phyloP scores from a whole-genome alignment of 1,284 basidiomycete species.

The Rhodotorula sp. region DNA sequence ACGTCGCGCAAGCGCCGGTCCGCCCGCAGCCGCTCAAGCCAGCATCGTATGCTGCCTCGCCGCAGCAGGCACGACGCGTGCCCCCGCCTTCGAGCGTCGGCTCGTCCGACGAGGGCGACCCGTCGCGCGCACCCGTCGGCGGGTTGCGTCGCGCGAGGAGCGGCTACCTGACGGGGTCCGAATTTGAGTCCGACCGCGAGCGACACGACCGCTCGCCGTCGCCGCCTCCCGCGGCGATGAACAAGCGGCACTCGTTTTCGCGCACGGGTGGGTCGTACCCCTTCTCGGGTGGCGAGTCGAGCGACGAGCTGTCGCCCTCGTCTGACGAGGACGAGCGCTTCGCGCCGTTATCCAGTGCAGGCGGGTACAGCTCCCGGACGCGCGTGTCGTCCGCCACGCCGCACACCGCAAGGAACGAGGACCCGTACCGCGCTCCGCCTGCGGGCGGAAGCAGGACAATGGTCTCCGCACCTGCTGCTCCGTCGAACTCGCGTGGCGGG shows the following conservation, averaged over 20 bases:
- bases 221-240: not conserved
- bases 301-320: not conserved
- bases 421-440: not conserved
- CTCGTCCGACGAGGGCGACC: slow-evolving; percentile 13
- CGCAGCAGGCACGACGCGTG: not conserved
- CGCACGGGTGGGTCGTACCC: slow-evolving; percentile 4
- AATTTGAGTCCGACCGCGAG: not conserved
- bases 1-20: not conserved
- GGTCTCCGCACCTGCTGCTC: not conserved
- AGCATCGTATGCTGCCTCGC: not conserved
- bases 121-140: not conserved
- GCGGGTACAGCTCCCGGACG: not conserved
- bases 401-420: too few relatives aligned
- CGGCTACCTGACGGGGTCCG: not conserved
- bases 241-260: slow-evolving; percentile 7
- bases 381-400: not conserved
- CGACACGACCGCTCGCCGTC: not conserved
- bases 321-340: not conserved
- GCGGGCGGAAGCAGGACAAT: not conserved
- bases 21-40: slow-evolving; percentile 22
- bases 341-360: not conserved
- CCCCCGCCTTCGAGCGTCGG: not conserved
- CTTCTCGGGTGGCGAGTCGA: not conserved
- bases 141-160: not conserved
- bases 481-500: not conserved